phyloP scores from a whole-genome alignment of 1,284 basidiomycete species.

The Leccinum pachyderme region DNA sequence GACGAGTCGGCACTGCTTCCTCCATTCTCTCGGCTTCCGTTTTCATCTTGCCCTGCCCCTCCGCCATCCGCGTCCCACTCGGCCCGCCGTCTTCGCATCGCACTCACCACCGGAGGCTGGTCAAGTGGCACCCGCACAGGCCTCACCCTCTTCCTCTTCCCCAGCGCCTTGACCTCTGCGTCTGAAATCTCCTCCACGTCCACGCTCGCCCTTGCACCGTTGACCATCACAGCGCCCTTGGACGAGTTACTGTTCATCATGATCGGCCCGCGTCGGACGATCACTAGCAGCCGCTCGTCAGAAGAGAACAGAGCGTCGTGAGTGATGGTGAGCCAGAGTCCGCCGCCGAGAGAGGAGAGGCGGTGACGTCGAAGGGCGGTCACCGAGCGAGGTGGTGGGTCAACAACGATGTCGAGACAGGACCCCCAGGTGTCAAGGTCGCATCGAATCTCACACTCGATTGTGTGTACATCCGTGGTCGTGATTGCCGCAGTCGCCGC shows the following conservation, averaged over 20 bases:
- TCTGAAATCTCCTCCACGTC: slow-evolving; percentile 91
- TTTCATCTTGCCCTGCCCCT: slow-evolving; percentile 16
- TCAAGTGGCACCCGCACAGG: slow-evolving; percentile 88
- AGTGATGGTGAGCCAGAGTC: slow-evolving; percentile 93
- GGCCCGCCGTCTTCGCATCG: slow-evolving; percentile 63
- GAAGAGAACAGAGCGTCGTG: slow-evolving; percentile 80
- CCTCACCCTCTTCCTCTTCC: slow-evolving; percentile 84
- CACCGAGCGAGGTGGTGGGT: slow-evolving; percentile 88
- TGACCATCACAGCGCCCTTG: slow-evolving; percentile 82
- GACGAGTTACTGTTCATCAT: slow-evolving; percentile 46
- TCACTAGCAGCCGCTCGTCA: slow-evolving; percentile 71
- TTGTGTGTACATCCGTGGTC: slow-evolving; percentile 43
- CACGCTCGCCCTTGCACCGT: slow-evolving; percentile 84
- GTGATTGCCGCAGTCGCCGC: not conserved
- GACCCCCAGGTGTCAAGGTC: slow-evolving; percentile 91
- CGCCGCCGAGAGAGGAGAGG: slow-evolving; percentile 85
- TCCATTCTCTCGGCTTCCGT: slow-evolving; percentile 7
- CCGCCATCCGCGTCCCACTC: slow-evolving; percentile 56
- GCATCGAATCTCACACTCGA: slow-evolving; percentile 94
- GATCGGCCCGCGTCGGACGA: slow-evolving; percentile 72
- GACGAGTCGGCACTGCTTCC: slow-evolving; percentile 30
- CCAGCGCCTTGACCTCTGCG: slow-evolving; percentile 81
- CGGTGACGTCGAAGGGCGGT: slow-evolving; percentile 86
- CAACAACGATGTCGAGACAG: slow-evolving; percentile 87
- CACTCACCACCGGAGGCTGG: slow-evolving; percentile 80